Percentiles rank a stretch among this genome's conserved stretches.
Conservation (phyloP, 129 eudicot species). For the Chrysanthemum seticuspe region DNA sequence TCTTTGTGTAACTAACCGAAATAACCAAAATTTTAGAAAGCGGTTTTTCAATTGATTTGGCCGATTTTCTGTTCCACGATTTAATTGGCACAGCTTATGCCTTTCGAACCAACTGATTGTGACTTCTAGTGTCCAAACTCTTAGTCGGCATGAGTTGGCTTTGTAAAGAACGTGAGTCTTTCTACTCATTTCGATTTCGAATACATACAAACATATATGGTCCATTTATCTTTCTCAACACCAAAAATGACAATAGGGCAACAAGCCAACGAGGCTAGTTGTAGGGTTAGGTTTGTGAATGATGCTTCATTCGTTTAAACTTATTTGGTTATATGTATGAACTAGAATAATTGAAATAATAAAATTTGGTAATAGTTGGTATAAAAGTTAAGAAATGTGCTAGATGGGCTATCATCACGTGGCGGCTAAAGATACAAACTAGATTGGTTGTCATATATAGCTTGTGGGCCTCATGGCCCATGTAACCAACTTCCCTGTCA, state of each 20-base stretch:
- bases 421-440: not conserved
- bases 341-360: conserved; percentile 5
- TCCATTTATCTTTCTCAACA: not conserved
- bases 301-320: conserved; percentile 10
- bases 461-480: conserved; percentile 19
- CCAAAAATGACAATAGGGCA: conserved; percentile 16
- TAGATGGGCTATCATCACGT: conserved; percentile 15
- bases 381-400: conserved; percentile 1
- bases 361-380: not conserved
- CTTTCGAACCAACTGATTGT: not conserved
- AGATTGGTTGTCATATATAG: conserved; percentile 9
- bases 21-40: too few species aligned
- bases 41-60: too few species aligned
- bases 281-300: conserved; percentile 16
- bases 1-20: too few species aligned
- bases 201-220: not conserved
- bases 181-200: not conserved
- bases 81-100: not conserved
- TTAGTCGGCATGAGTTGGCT: conserved; percentile 7
- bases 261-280: conserved; percentile 12
- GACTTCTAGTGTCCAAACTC: not conserved
- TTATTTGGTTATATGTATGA: conserved; percentile 15
- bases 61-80: too few species aligned
- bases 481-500: conserved; percentile 1
- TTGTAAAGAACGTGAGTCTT: not conserved